Conservation (phyloP, 306 rosid genomes). For the Lablab purpureus region DNA sequence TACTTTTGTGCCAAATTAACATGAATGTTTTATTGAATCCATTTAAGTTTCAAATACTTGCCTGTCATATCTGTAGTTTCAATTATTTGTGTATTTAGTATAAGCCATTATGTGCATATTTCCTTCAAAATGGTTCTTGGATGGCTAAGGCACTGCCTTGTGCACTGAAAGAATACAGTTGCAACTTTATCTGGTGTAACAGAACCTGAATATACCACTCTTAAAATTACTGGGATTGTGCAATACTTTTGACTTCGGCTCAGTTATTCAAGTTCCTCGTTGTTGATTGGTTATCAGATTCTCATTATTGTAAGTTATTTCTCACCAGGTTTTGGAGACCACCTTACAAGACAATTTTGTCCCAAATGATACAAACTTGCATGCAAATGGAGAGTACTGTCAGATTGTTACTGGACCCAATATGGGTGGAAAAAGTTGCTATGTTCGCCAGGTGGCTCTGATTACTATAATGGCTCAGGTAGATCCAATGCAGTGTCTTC, state of each 20-base stretch:
- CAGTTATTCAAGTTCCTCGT: slow-evolving; percentile 31
- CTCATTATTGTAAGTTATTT: slow-evolving; percentile 49
- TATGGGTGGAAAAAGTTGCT: slow-evolving; percentile 99
- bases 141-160: slow-evolving; percentile 18
- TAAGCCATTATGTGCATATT: not conserved
- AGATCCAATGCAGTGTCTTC: slow-evolving; percentile 40
- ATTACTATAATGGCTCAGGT: slow-evolving; percentile 97
- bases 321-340: slow-evolving; percentile 78
- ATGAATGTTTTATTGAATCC: slow-evolving; percentile 23
- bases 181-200: slow-evolving; percentile 23
- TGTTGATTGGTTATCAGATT: slow-evolving; percentile 37
- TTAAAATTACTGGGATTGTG: slow-evolving; percentile 16
- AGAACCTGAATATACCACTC: slow-evolving; percentile 7
- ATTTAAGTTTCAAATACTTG: slow-evolving; percentile 32
- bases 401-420: slow-evolving; percentile 98
- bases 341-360: slow-evolving; percentile 84
- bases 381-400: slow-evolving; percentile 73
- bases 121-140: slow-evolving; percentile 23
- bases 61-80: slow-evolving; percentile 6
- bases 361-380: slow-evolving; percentile 85
- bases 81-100: slow-evolving; percentile 22
- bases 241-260: slow-evolving; percentile 25
- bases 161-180: slow-evolving; percentile 6
- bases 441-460: slow-evolving; percentile 95
- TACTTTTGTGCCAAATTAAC: slow-evolving; percentile 23